Evolutionary conservation across 768 basidiomycete genomes (phyloP), one percentile per base, ranked within the genome.

Genomic region (Kwoniella dejecticola): DNA sequence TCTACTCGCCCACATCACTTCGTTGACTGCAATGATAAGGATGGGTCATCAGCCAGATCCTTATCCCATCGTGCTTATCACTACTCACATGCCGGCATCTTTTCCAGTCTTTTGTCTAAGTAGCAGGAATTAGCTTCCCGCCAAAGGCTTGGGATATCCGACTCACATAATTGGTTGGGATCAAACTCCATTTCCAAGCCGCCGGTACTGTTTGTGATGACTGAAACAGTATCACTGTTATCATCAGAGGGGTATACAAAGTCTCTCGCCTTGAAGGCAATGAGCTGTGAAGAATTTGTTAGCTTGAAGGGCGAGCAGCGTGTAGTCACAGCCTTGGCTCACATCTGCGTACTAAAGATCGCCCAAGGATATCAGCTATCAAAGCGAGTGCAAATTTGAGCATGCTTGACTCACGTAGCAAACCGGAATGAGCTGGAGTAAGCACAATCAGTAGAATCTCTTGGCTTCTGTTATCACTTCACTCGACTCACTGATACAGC

Each of bases 401-500:
- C n/a, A n/a, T n/a, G n/a, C n/a, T n/a, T n/a, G n/a, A 56, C 54
- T 49, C 24, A 60, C 64, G 46, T 61, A 66, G 45, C 41, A 46
- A 0, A 66, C 55, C 2, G 64, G 64, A 12, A 62, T 47, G 3
- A 61, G 61, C 59, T 62, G 33, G 23, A 6, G n/a, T 15, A 36
- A 47, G 62, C 24, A 3, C 19, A 17, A 36, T 23, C 41, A 49
- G 53, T 17, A n/a, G n/a, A n/a, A n/a, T n/a, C n/a, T n/a, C n/a
- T n/a, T n/a, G n/a, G n/a, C n/a, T n/a, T 4, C 11, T n/a, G 17
- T 21, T 6, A 7, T 49, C 40, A 61, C 47, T 2, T 30, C 50
- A 42, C 62, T 66, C n/a, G n/a, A 48, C 65, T 61, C 29, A 67
- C 60, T 2, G 64, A 68, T 17, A 68, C 68, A 8, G 68, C 63